These are phyloP conservation scores for Suhomyces wounanorum DNA, from an alignment of 1,139 yeast species.

Conservation along the genomic window DNA sequence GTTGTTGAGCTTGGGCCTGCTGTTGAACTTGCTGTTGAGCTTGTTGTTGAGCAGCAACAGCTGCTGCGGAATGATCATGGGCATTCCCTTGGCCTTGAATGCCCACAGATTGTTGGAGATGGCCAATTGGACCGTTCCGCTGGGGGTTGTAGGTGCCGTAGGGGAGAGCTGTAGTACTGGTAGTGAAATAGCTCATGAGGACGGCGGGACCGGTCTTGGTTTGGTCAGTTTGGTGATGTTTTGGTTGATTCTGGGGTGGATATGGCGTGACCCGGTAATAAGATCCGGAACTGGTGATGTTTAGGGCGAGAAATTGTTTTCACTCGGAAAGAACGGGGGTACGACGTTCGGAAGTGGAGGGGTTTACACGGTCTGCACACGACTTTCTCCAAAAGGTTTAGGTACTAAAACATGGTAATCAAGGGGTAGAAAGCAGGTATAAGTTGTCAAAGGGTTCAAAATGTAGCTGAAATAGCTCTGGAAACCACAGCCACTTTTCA, in stretches of 20 bases:
- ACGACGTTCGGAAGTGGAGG: not conserved
- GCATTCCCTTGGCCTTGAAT: constrained; percentile 8
- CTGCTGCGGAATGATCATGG: constrained; percentile 10
- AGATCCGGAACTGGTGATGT: constrained; percentile 4
- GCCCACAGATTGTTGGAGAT: constrained; percentile 14
- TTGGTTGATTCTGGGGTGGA: not conserved
- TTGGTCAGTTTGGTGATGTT: not conserved
- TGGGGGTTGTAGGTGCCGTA: constrained; percentile 16
- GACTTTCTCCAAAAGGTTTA: not conserved
- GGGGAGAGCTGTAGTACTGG: constrained; percentile 14
- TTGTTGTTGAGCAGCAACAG: constrained; percentile 19
- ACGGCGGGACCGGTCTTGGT: not conserved
- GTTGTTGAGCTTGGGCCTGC: constrained; percentile 9
- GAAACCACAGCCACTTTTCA: not conserved
- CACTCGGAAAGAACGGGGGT: constrained; percentile 1
- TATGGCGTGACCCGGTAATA: constrained; percentile 1
- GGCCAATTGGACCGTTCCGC: constrained; percentile 12
- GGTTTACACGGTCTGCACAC: constrained; percentile 3
- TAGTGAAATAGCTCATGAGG: constrained; percentile 16
- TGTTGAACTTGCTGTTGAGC: constrained; percentile 19
- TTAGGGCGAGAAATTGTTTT: constrained; percentile 1
- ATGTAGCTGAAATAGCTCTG: not conserved
- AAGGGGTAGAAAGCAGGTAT: not conserved
- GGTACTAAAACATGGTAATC: not conserved
- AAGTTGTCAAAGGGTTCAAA: not conserved